phyloP scores from a whole-genome alignment of 305 asterid genomes.

The Solanum hybrid region DNA sequence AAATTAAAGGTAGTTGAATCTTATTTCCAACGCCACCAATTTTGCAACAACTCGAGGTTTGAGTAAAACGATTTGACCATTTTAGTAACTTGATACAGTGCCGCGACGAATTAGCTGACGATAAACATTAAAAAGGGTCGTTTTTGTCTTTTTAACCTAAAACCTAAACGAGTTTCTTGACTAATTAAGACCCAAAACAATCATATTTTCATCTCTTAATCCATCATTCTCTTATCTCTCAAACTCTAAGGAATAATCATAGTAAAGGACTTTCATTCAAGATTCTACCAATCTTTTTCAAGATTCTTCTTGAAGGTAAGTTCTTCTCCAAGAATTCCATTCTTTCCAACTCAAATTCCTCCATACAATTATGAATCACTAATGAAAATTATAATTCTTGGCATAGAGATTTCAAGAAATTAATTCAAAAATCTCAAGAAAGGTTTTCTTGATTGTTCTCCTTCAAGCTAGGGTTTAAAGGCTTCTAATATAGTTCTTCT shows the following conservation, averaged over 20 bases:
- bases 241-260: background rate
- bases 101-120: too few species aligned
- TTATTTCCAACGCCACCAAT: background rate
- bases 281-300: background rate
- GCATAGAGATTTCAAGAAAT: background rate
- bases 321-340: background rate
- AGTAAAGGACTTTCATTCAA: background rate
- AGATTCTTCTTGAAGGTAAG: background rate
- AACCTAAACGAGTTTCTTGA: background rate
- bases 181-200: background rate
- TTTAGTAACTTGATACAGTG: too few species aligned
- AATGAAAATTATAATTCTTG: background rate
- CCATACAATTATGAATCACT: background rate
- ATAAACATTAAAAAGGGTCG: background rate
- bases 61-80: background rate
- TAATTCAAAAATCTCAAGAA: background rate
- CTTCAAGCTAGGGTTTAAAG: background rate
- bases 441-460: too few species aligned
- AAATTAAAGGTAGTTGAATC: background rate
- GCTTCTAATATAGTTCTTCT: background rate
- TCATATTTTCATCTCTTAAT: background rate
- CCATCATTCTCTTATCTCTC: background rate
- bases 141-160: background rate
- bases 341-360: background rate
- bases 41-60: background rate